Evolutionary conservation across 2,329 filamentous ascomycete genomes (phyloP), one percentile per base, ranked within the genome.

Genomic region (Macrophomina tecta): DNA sequence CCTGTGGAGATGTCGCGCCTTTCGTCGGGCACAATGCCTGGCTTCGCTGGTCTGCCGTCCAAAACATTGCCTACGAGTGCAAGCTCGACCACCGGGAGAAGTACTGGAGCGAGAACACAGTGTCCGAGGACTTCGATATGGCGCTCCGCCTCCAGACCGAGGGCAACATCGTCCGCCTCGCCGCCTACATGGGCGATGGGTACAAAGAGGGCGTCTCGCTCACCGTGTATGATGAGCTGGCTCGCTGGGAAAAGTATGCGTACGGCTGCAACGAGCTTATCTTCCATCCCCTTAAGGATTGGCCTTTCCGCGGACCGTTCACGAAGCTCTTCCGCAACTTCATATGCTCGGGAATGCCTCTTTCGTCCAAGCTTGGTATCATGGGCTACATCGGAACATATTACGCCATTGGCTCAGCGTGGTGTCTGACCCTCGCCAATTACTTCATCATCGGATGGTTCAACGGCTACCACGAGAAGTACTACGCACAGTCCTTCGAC

Each of bases 21-120:
- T 93, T 93, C 70, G 90, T 93, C 68, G 91, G 91, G 0, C 90
- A 93, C 81, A 93, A 93, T 73, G 90, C 91, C 1, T 86, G 93
- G 68, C 81, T 93, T 14, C 85, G 91, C 23, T 93, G 90, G 90
- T 81, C 82, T 60, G 87, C 87, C 8, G 79, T 89, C 46, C 87
- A 89, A 70, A 81, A 85, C 53, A 83, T 89, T 55, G 82, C 83
- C 3, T 87, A 73, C 63, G 48, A 51, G 3, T 77, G 80, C 62
- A 84, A 86, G 45, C 81, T 87, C 66, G 87, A 88, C 64, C 85
- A 84, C 14, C 84, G 87, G 69, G 85, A 87, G 16, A 88, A 89
- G 71, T 92, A 87, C 79, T 93, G 90, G 90, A 91, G 90, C 6
- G 90, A 93, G 74, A 84, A 83, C 8, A 89, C 91, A 71, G 91